A percentile compares a stretch with the other conserved stretches of the same genome.
Conservation (phyloP, 352 stramenopile genomes). For the Phytopythium mirpurense region DNA sequence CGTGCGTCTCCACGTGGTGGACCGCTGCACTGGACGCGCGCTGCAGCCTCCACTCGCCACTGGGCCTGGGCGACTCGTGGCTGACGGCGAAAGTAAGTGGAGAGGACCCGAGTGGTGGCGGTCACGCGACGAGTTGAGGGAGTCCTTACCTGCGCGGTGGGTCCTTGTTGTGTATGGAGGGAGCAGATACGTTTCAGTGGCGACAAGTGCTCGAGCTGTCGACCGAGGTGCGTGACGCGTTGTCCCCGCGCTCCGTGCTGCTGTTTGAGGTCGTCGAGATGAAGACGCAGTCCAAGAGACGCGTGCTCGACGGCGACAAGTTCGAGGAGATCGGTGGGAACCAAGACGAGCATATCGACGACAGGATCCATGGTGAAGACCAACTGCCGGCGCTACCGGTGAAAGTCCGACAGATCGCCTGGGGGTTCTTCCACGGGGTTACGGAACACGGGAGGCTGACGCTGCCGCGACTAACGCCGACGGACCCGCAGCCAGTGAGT, state of each 20-base stretch:
- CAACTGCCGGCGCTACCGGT: neutral
- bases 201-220: conserved; percentile 29
- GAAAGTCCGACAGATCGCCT: conserved; percentile 34
- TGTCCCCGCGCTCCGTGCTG: conserved; percentile 36
- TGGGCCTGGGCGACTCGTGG: neutral
- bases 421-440: conserved; percentile 59
- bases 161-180: too few relatives aligned
- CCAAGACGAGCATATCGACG: conserved; percentile 8
- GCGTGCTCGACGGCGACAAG: neutral
- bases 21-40: conserved; percentile 43
- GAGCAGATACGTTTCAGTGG: conserved; percentile 53
- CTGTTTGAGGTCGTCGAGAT: conserved; percentile 54
- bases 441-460: conserved; percentile 40
- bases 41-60: conserved; percentile 21
- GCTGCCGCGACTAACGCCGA: conserved; percentile 14
- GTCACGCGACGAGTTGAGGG: neutral
- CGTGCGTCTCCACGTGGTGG: conserved; percentile 41
- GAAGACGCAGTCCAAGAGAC: conserved; percentile 6
- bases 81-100: conserved; percentile 1
- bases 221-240: conserved; percentile 24
- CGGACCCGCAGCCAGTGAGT: neutral
- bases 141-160: too few relatives aligned
- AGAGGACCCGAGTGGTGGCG: neutral
- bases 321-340: neutral
- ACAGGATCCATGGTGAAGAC: conserved; percentile 4